Evolutionary conservation across 768 basidiomycete species (phyloP).

Genomic region (Rhizopogon vinicolor): DNA sequence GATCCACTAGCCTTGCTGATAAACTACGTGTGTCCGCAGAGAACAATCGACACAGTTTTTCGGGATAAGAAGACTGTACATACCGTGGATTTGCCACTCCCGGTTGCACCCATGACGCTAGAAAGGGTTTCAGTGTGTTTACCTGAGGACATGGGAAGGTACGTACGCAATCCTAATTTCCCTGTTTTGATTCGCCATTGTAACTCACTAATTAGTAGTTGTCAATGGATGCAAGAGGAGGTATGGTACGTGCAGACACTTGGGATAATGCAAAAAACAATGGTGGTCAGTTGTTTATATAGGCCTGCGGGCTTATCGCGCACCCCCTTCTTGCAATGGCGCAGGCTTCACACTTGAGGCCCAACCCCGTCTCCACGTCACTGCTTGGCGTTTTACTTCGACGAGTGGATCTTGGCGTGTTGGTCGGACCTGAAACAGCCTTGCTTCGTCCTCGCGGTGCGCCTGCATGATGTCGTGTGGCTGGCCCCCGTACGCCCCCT

Average conservation of each 20-base stretch:
- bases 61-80: neutral
- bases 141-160: neutral
- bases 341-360: neutral
- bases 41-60: neutral
- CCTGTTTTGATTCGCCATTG: slow-evolving; percentile 22
- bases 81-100: slow-evolving; percentile 34
- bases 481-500: neutral
- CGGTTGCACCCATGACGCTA: slow-evolving; percentile 30
- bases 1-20: slow-evolving; percentile 44
- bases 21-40: slow-evolving; percentile 28
- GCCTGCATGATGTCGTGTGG: neutral
- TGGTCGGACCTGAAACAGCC: neutral
- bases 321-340: slow-evolving; percentile 4
- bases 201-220: neutral
- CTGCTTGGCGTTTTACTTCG: neutral
- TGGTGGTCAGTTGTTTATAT: neutral
- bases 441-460: neutral
- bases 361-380: neutral
- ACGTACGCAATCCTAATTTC: slow-evolving; percentile 30
- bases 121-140: neutral
- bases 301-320: neutral
- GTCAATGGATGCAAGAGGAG: neutral
- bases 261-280: neutral
- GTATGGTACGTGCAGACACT: neutral
- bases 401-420: neutral